phyloP scores from a whole-genome alignment of 768 basidiomycete species.

The Kwoniella mangroviensis region DNA sequence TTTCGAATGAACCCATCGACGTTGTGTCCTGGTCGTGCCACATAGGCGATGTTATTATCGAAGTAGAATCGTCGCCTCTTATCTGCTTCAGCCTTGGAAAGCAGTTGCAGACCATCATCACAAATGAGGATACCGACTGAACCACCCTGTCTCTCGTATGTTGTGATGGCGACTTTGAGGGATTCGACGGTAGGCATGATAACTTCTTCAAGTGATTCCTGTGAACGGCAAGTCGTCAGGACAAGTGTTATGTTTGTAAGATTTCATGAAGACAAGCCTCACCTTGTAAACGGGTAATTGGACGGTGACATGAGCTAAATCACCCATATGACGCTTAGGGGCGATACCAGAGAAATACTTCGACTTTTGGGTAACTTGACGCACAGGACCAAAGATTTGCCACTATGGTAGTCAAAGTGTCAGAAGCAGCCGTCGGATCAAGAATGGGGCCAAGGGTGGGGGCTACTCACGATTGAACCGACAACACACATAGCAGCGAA shows the following conservation, averaged over 20 bases:
- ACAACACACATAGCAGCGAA: conserved; percentile 46
- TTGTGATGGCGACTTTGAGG: conserved; percentile 82
- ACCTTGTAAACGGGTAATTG: conserved; percentile 87
- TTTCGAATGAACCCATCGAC: conserved; percentile 76
- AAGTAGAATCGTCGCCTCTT: conserved; percentile 75
- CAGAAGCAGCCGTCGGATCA: too few species aligned
- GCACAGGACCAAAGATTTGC: conserved; percentile 71
- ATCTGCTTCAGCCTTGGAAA: conserved; percentile 68
- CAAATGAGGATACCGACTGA: conserved; percentile 78
- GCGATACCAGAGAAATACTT: conserved; percentile 69
- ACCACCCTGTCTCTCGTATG: conserved; percentile 88
- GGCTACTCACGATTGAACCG: conserved; percentile 59
- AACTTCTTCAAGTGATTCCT: conserved; percentile 61
- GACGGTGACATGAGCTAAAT: conserved; percentile 58
- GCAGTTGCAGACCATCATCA: conserved; percentile 79
- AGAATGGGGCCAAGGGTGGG: background rate
- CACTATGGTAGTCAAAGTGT: conserved; percentile 15
- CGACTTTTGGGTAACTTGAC: conserved; percentile 83
- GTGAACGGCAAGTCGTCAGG: background rate
- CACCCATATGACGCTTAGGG: conserved; percentile 46
- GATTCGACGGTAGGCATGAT: conserved; percentile 68
- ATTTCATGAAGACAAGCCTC: conserved; percentile 2
- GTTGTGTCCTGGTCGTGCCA: conserved; percentile 77
- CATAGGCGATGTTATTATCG: conserved; percentile 74
- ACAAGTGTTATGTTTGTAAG: background rate